Evolutionary conservation across 305 asterid genomes (phyloP).

Genomic region (Rubia tinctorum): DNA sequence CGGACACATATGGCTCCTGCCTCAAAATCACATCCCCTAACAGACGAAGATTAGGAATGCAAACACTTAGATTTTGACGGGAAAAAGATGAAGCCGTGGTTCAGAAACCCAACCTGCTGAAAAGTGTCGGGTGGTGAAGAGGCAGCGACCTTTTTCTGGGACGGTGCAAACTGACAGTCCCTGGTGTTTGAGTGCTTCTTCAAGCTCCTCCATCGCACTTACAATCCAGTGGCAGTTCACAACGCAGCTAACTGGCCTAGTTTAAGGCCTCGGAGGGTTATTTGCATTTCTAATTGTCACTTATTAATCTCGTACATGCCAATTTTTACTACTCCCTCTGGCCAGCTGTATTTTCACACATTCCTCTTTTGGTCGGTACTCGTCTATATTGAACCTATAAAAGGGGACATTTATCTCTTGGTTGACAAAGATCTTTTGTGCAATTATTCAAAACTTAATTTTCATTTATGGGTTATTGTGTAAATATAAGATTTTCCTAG

Average conservation of each 20-base stretch:
- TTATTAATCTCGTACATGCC: too few species aligned
- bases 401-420: too few species aligned
- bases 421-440: too few species aligned
- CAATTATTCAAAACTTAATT: too few species aligned
- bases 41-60: conserved; percentile 3
- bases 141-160: conserved; percentile 83
- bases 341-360: too few species aligned
- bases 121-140: conserved; percentile 63
- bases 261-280: background rate
- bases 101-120: conserved; percentile 54
- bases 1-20: conserved; percentile 73
- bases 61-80: background rate
- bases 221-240: background rate
- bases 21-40: conserved; percentile 78
- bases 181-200: conserved; percentile 33
- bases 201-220: conserved; percentile 38
- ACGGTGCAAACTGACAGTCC: conserved; percentile 39
- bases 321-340: too few species aligned
- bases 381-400: too few species aligned
- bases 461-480: too few species aligned
- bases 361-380: too few species aligned
- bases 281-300: background rate
- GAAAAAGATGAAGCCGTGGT: background rate
- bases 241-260: background rate
- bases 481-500: too few species aligned